phyloP scores from a whole-genome alignment of 75 land plant genomes.

The Pinus taeda region DNA sequence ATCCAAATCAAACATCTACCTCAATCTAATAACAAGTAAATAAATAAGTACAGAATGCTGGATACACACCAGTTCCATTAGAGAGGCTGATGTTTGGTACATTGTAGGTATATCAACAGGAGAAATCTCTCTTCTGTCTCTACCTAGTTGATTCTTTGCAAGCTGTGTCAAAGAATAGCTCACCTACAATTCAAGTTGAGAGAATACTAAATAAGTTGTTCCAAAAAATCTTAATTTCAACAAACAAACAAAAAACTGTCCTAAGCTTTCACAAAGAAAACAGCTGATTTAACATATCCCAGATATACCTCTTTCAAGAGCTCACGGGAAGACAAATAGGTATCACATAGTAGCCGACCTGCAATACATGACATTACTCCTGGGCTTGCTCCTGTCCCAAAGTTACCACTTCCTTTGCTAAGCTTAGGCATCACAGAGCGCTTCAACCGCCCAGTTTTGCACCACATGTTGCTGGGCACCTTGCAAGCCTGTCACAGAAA shows the following conservation, averaged over 20 bases:
- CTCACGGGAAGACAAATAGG: slow-evolving; percentile 88
- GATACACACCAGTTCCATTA: slow-evolving; percentile 74
- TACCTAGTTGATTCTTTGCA: slow-evolving; percentile 80
- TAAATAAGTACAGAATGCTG: neutral
- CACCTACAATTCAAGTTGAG: slow-evolving; percentile 45
- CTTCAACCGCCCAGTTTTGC: slow-evolving; percentile 90
- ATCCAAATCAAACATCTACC: neutral
- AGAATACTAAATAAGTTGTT: neutral
- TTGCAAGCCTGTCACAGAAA: slow-evolving; percentile 62
- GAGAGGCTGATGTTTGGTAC: slow-evolving; percentile 65
- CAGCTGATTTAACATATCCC: neutral
- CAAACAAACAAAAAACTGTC: neutral
- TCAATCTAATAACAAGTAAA: slow-evolving; percentile 4
- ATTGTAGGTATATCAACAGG: slow-evolving; percentile 83
- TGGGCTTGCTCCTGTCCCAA: slow-evolving; percentile 93
- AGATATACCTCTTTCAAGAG: slow-evolving; percentile 79
- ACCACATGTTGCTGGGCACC: slow-evolving; percentile 91
- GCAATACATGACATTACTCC: slow-evolving; percentile 94
- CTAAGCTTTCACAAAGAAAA: neutral
- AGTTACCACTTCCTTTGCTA: slow-evolving; percentile 58
- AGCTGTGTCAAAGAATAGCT: slow-evolving; percentile 95
- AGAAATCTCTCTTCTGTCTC: slow-evolving; percentile 81
- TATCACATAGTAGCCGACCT: slow-evolving; percentile 94
- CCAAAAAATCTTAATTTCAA: neutral
- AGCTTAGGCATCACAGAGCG: slow-evolving; percentile 89